phyloP scores from a whole-genome alignment of 139 green algal genomes.

The Ettlia oleoabundans region DNA sequence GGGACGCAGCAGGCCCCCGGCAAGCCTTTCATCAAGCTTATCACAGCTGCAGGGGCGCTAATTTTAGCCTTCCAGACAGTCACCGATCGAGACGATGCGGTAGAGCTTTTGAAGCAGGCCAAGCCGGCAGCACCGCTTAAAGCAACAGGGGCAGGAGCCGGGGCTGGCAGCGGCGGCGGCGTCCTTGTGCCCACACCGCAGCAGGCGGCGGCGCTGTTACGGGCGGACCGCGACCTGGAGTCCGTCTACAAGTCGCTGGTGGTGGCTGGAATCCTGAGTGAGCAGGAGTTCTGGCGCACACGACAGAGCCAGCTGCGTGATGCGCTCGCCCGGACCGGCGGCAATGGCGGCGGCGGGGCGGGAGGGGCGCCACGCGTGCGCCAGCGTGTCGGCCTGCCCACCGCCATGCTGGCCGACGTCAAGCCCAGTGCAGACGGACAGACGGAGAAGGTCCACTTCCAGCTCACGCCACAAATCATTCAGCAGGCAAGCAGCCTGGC shows the following conservation, averaged over 20 bases:
- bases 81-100: constrained; percentile 35
- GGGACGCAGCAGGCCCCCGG: constrained; percentile 45
- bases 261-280: constrained; percentile 44
- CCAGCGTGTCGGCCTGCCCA: constrained; percentile 51
- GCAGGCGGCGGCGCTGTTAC: constrained; percentile 28
- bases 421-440: constrained; percentile 43
- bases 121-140: neutral
- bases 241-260: constrained; percentile 57
- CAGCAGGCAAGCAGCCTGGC: constrained; percentile 12
- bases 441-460: constrained; percentile 50
- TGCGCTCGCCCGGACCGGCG: neutral
- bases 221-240: constrained; percentile 47
- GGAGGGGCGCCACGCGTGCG: neutral
- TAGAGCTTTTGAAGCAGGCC: constrained; percentile 42
- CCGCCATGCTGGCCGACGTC: constrained; percentile 51
- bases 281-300: constrained; percentile 59
- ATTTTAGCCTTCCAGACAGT: constrained; percentile 39
- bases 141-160: neutral
- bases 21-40: constrained; percentile 48
- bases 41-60: neutral
- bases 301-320: constrained; percentile 34
- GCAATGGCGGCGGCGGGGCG: neutral
- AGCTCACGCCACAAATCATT: constrained; percentile 44
- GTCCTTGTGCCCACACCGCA: constrained; percentile 9
- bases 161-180: neutral